Evolutionary conservation across 768 basidiomycete genomes (phyloP).

Genomic region (Pisolithus marmoratus): DNA sequence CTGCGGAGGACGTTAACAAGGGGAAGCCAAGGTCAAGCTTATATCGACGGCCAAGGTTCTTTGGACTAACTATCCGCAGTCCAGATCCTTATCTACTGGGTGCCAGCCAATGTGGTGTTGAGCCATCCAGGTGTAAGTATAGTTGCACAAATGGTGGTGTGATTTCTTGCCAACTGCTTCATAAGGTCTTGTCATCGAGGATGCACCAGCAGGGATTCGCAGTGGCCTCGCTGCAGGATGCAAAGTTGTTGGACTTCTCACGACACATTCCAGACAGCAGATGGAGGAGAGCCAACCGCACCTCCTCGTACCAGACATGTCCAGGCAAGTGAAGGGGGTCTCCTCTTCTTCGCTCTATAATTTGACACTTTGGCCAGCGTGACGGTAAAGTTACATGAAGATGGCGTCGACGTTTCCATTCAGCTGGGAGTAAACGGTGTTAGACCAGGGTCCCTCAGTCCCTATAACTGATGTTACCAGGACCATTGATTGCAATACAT

Average conservation of each 20-base stretch:
- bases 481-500: background rate
- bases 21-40: slow-evolving; percentile 68
- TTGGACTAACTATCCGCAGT: slow-evolving; percentile 28
- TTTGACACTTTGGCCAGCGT: slow-evolving; percentile 12
- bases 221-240: slow-evolving; percentile 81
- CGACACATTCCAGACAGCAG: slow-evolving; percentile 67
- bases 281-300: slow-evolving; percentile 59
- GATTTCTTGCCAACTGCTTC: background rate
- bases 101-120: slow-evolving; percentile 62
- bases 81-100: slow-evolving; percentile 92
- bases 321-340: slow-evolving; percentile 41
- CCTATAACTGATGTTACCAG: too few species aligned
- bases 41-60: background rate
- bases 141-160: background rate
- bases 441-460: too few species aligned
- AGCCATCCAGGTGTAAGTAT: slow-evolving; percentile 32
- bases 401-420: slow-evolving; percentile 45
- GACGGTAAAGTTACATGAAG: slow-evolving; percentile 23
- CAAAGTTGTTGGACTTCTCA: slow-evolving; percentile 77
- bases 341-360: slow-evolving; percentile 1
- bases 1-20: slow-evolving; percentile 73
- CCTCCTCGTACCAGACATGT: slow-evolving; percentile 68
- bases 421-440: slow-evolving; percentile 21
- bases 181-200: slow-evolving; percentile 81
- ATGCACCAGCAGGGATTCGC: slow-evolving; percentile 80